phyloP scores from a whole-genome alignment of 805 yeast species.

The Myxozyma neglecta region DNA sequence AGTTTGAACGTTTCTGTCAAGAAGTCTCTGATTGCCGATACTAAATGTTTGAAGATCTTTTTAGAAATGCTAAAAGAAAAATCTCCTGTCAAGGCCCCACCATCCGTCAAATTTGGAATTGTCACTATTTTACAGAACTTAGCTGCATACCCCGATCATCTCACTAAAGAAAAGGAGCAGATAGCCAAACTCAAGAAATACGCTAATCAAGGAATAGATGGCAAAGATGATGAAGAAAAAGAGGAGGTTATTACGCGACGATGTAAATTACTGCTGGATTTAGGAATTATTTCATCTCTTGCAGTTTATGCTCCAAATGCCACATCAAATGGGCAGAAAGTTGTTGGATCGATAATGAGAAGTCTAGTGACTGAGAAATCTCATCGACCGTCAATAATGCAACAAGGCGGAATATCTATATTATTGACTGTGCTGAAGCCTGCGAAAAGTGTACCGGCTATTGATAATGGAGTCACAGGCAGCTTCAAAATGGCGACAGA shows the following conservation, averaged over 20 bases:
- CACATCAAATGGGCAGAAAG: slow-evolving; percentile 33
- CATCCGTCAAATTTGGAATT: slow-evolving; percentile 39
- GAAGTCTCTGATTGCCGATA: slow-evolving; percentile 29
- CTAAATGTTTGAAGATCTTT: slow-evolving; percentile 31
- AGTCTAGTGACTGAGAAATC: slow-evolving; percentile 37
- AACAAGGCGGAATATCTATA: slow-evolving; percentile 42
- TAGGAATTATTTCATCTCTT: slow-evolving; percentile 31
- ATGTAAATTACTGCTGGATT: slow-evolving; percentile 35
- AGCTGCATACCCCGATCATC: slow-evolving; percentile 39
- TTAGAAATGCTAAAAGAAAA: slow-evolving; percentile 22
- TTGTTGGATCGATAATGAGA: slow-evolving; percentile 36
- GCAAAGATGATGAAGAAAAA: slow-evolving; percentile 32
- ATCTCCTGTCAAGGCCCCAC: not conserved
- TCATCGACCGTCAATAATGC: slow-evolving; percentile 36
- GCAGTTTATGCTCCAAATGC: slow-evolving; percentile 29
- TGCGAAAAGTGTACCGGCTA: not conserved
- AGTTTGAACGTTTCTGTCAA: slow-evolving; percentile 39
- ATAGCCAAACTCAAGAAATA: slow-evolving; percentile 35
- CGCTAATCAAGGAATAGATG: slow-evolving; percentile 35
- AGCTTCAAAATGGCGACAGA: slow-evolving; percentile 18
- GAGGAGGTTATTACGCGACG: slow-evolving; percentile 33
- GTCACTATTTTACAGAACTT: slow-evolving; percentile 39
- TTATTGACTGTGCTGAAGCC: slow-evolving; percentile 21
- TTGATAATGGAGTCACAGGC: not conserved
- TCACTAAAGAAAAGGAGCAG: slow-evolving; percentile 38